phyloP scores from a whole-genome alignment of 2,329 filamentous ascomycete species.

The Diaporthe longicolla region DNA sequence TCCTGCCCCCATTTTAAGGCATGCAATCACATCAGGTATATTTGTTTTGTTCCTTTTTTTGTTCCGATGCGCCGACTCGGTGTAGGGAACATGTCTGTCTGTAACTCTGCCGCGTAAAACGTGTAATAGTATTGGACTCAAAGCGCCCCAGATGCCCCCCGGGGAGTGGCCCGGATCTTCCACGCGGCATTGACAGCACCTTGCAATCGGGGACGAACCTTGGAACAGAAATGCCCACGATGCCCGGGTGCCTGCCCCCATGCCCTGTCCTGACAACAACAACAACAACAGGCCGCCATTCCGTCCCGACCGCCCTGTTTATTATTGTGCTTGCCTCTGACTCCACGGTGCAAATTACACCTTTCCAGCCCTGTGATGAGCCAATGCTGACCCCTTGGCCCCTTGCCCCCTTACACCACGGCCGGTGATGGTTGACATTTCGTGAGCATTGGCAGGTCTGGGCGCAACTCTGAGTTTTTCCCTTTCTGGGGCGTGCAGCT shows the following conservation, averaged over 20 bases:
- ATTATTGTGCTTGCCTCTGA: background rate
- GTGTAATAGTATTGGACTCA: conserved; percentile 8
- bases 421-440: background rate
- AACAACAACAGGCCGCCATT: conserved; percentile 12
- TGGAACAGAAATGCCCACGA: conserved; percentile 2
- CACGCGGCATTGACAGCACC: conserved; percentile 11
- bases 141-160: background rate
- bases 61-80: conserved; percentile 30
- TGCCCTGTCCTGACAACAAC: background rate
- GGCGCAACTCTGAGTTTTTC: background rate
- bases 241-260: conserved; percentile 4
- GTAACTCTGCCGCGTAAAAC: conserved; percentile 37
- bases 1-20: background rate
- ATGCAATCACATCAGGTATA: conserved; percentile 1
- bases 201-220: conserved; percentile 29
- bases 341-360: background rate
- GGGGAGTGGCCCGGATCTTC: conserved; percentile 34
- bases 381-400: background rate
- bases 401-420: conserved; percentile 6
- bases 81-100: conserved; percentile 38
- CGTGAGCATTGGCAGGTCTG: conserved; percentile 29
- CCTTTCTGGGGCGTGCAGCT: conserved; percentile 18
- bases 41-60: conserved; percentile 9
- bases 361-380: conserved; percentile 29
- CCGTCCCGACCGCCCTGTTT: conserved; percentile 22